phyloP scores from a whole-genome alignment of 768 basidiomycete genomes.

The Naganishia kalamii region DNA sequence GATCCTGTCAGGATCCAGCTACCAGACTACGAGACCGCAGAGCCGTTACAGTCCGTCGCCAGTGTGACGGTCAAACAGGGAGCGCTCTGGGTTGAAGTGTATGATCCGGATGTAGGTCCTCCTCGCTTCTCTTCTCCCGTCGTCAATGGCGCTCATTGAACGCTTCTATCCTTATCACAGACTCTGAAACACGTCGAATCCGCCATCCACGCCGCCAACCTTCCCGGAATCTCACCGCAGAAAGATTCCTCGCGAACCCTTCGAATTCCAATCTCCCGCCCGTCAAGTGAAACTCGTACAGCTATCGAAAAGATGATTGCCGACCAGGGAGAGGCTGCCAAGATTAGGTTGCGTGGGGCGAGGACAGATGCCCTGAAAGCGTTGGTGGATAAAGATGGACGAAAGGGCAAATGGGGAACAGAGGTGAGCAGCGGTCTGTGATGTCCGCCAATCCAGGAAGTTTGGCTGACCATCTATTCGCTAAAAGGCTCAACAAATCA shows the following conservation, averaged over 20 bases:
- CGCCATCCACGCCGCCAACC: conserved; percentile 44
- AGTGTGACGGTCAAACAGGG: conserved; percentile 40
- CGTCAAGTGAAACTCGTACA: conserved; percentile 24
- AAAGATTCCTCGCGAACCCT: conserved; percentile 38
- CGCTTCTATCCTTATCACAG: conserved; percentile 17
- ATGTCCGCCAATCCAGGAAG: background rate
- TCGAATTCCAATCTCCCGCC: conserved; percentile 40
- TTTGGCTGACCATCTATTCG: background rate
- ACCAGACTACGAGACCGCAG: conserved; percentile 28
- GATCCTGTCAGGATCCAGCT: conserved; percentile 39
- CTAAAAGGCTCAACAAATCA: conserved; percentile 35
- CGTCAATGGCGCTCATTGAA: background rate
- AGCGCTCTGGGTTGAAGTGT: conserved; percentile 42
- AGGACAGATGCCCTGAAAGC: conserved; percentile 42
- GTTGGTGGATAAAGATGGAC: conserved; percentile 32
- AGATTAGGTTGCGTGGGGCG: conserved; percentile 39
- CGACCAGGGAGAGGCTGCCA: conserved; percentile 38
- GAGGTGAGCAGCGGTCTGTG: conserved; percentile 24
- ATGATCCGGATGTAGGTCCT: conserved; percentile 39
- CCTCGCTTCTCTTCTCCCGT: background rate
- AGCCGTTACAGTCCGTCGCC: conserved; percentile 37
- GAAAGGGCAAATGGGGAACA: conserved; percentile 25
- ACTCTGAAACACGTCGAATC: conserved; percentile 43
- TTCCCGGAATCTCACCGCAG: conserved; percentile 44
- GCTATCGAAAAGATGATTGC: conserved; percentile 32